Base-by-base conservation (phyloP, 1,284 basidiomycete species). In the Cryptococcus amylolentus region DNA sequence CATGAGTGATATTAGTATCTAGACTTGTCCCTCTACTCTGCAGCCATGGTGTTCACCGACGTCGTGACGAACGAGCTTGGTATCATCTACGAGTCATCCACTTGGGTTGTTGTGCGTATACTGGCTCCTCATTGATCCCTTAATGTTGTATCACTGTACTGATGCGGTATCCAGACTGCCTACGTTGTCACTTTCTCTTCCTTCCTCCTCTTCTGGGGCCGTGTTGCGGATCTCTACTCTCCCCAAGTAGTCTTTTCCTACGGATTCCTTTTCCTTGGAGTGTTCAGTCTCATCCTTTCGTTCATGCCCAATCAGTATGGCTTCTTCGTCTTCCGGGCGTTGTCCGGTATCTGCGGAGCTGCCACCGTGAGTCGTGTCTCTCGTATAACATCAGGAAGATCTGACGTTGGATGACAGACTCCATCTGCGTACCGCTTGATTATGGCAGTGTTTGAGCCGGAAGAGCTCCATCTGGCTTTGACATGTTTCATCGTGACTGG, bases 401-500 rank as follows among this genome's bases (percentile, higher is more conserved):
- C 62, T 4, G 51, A 53, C 38, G 10, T n/a, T 13, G 49, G 27
- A 2, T 23, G 7, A 31, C 61, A 67, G 39, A 70, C 75, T 27
- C 75, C 75, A 0, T 63, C 73, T n/a, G 64, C 73, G 2, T 75
- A 71, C 62, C 66, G 72, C 52, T 62, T 78, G 40, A 77, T 78
- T 49, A 51, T 68, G 13, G 59, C 65, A 28, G 61, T 71, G 35
- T 77, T 76, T 47, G 66, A 66, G 26, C 60, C 61, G 0, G 39
- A 59, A 3, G 69, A 76, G 57, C 65, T 71, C 28, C 56, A 60
- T 31, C 56, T 62, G 13, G 73, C 75, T 0, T 69, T 73, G 20
- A 72, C 75, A 1, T 28, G 72, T 5, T 78, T 67, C 57, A 65
- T 68, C 13, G 58, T 79, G 44, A 68, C 70, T 5, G 78, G 76